Evolutionary conservation across 495 filamentous ascomycete genomes (phyloP).

Genomic region (Hypoxylon cercidicola): DNA sequence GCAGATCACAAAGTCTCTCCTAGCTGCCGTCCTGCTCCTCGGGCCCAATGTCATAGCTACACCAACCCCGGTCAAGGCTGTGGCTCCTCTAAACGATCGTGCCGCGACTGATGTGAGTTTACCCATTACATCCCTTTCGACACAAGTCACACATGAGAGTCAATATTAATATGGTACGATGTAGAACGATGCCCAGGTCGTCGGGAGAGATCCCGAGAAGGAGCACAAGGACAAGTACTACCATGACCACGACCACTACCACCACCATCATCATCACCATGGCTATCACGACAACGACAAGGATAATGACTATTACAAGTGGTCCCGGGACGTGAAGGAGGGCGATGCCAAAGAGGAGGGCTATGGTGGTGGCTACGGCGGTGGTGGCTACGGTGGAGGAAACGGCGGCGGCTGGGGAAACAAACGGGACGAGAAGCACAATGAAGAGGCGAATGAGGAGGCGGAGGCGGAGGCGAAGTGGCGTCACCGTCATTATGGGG

Average conservation of each 20-base stretch:
- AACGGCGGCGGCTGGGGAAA: too few species aligned
- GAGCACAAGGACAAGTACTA: not conserved
- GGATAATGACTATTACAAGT: not conserved
- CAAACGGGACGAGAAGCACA: not conserved
- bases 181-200: slow-evolving; percentile 4
- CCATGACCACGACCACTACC: not conserved
- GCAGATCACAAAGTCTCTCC: slow-evolving; percentile 40
- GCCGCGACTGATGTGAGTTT: slow-evolving; percentile 6
- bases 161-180: not conserved
- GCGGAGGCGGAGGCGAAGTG: slow-evolving; percentile 1
- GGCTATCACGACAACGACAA: not conserved
- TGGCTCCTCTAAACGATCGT: slow-evolving; percentile 6
- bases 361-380: too few species aligned
- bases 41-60: slow-evolving; percentile 36
- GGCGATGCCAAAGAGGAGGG: too few species aligned
- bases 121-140: too few species aligned
- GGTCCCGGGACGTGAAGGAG: not conserved
- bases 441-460: not conserved
- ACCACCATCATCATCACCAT: not conserved
- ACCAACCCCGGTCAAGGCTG: slow-evolving; percentile 15
- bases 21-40: slow-evolving; percentile 41
- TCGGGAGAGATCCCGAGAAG: slow-evolving; percentile 1
- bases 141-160: not conserved
- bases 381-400: too few species aligned
- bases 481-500: not conserved